Evolutionary conservation across 148 eudicot species (phyloP).

Genomic region (Oxyria digyna): DNA sequence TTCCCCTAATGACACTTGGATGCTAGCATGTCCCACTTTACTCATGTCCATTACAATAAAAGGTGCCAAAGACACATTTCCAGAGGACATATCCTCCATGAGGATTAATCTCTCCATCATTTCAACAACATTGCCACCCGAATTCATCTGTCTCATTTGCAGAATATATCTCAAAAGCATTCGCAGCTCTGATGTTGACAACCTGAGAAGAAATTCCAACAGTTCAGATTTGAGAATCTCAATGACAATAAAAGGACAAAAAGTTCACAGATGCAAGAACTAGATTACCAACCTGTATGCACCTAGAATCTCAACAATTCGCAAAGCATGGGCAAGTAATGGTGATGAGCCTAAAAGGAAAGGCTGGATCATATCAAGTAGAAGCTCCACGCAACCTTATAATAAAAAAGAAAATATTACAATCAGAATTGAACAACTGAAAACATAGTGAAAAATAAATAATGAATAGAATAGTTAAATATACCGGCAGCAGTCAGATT

Average conservation of each 20-base stretch:
- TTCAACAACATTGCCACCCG: conserved; percentile 60
- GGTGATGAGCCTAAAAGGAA: conserved; percentile 76
- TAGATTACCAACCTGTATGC: conserved; percentile 62
- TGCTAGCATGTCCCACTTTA: conserved; percentile 85
- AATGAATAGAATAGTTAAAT: conserved; percentile 1
- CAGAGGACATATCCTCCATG: conserved; percentile 66
- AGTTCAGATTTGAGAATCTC: conserved; percentile 1
- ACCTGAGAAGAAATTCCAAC: conserved; percentile 31
- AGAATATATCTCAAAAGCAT: conserved; percentile 65
- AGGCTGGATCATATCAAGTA: conserved; percentile 80
- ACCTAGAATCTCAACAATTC: conserved; percentile 86
- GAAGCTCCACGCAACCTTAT: conserved; percentile 92
- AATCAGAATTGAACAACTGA: conserved; percentile 8
- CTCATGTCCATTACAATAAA: conserved; percentile 96
- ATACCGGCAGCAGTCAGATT: conserved; percentile 90
- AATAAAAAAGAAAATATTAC: conserved; percentile 12
- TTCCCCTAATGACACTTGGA: conserved; percentile 92
- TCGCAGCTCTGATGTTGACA: conserved; percentile 78
- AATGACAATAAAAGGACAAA: not conserved
- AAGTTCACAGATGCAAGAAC: not conserved
- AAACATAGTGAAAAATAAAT: not conserved
- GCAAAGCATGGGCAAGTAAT: conserved; percentile 62
- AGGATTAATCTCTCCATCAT: conserved; percentile 88
- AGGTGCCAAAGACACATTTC: conserved; percentile 75
- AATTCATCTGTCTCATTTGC: conserved; percentile 62